Base-by-base conservation (phyloP, 1,139 yeast species). In the Yamadazyma pseudoaaseri region DNA sequence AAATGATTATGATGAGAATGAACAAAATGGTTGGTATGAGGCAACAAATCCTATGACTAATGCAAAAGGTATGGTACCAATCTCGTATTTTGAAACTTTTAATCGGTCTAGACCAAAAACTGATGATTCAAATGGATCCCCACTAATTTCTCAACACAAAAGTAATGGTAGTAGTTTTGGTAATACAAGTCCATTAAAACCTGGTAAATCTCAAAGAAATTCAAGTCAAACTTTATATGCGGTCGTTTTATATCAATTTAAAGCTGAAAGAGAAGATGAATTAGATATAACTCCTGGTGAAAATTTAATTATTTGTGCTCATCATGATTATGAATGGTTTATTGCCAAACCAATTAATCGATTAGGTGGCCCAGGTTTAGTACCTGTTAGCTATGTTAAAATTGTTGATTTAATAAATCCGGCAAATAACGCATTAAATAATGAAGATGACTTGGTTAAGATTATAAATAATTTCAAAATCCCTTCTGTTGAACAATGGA, bases 401-500 rank as follows among this genome's bases (percentile, higher is more conserved):
- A 76, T 92, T 30, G 79, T 92, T 27, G 96, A 92, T 56, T 73
- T 89, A 39, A 68, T 80, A 23, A 62, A 65, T 34, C 65, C 70
- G 2, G 31, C 37, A n/a, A 44, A 41, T 32, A 29, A 32, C 6
- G 30, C 50, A 11, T 21, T 20, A 16, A 41, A 36, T 18, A 43
- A 46, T 33, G 50, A 47, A 16, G 60, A 59, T n/a, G 66, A 63
- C 38, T 48, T 65, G 16, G 53, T 49, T 6, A 53, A 52, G 16
- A 51, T 62, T 23, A 79, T 90, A 27, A 65, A 71, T 34, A 69
- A 70, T 30, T 84, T 82, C 30, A 77, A 78, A 38, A 75, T 92
- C 38, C 97, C 98, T 14, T 80, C 90, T 2, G 96, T 92, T 9
- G 97, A 89, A 47, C 94, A 89, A 54, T 92, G 98, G 98, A 92